Conservation (phyloP, 139 green algal species). For the Pleodorina starrii region DNA sequence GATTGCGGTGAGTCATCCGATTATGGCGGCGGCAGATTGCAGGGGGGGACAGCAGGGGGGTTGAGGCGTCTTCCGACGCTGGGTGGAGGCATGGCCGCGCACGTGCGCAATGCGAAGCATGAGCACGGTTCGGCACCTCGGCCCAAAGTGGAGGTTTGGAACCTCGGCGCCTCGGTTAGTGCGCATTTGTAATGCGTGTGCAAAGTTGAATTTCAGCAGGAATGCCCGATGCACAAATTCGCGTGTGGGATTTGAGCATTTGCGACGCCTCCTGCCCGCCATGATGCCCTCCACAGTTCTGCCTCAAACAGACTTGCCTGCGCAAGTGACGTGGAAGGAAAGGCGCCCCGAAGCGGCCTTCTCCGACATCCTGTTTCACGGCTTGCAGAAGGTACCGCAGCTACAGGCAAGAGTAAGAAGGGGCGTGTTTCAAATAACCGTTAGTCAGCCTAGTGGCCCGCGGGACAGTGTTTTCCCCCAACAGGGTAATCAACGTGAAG, state of each 20-base stretch:
- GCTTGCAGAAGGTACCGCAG: neutral
- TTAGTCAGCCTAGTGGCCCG: neutral
- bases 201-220: neutral
- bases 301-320: neutral
- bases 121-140: neutral
- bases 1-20: no score
- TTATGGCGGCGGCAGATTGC: no score
- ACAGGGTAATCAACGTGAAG: neutral
- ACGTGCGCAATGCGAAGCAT: neutral
- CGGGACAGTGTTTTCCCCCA: neutral
- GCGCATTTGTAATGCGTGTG: neutral
- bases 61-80: neutral
- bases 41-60: neutral
- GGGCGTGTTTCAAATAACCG: neutral
- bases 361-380: neutral
- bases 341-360: slow-evolving; percentile 20
- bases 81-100: neutral
- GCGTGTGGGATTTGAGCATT: neutral
- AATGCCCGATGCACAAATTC: neutral
- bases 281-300: no score
- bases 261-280: neutral
- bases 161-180: neutral
- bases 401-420: neutral
- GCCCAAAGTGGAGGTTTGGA: neutral
- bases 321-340: slow-evolving; percentile 57